Percentiles rank a stretch among this genome's conserved stretches.
Conservation (phyloP, 2,329 filamentous ascomycete species). For the Cercospora sesami region DNA sequence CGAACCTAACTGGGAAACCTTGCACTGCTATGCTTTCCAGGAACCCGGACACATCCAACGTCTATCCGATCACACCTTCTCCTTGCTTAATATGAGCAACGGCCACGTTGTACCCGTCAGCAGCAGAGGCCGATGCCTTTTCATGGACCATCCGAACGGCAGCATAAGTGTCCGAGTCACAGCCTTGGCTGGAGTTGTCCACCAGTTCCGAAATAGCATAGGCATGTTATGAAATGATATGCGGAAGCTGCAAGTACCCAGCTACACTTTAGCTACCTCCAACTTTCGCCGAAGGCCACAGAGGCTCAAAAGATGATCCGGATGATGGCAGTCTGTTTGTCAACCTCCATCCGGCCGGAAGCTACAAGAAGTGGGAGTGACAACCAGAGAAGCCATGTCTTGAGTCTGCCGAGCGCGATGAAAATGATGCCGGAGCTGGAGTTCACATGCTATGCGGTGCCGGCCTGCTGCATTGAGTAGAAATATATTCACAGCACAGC, state of each 20-base stretch:
- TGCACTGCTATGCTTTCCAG: not conserved
- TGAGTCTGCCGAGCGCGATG: not conserved
- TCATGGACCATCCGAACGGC: not conserved
- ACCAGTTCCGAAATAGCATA: not conserved
- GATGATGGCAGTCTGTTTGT: not conserved
- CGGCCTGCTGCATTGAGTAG: not conserved
- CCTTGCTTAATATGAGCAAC: not conserved
- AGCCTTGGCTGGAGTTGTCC: not conserved
- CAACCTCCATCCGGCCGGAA: not conserved
- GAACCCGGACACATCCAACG: not conserved
- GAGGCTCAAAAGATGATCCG: not conserved
- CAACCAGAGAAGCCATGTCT: not conserved
- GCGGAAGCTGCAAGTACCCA: not conserved
- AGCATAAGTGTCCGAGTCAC: not conserved
- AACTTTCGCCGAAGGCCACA: not conserved
- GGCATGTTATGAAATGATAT: not conserved
- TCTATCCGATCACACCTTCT: not conserved
- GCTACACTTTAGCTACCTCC: too few relatives aligned
- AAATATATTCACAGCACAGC: not conserved
- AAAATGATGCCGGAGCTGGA: not conserved
- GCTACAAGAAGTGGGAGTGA: not conserved
- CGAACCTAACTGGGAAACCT: not conserved
- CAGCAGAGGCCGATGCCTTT: not conserved
- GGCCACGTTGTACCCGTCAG: not conserved
- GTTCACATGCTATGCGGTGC: not conserved